A percentile compares a stretch with the other conserved stretches of the same genome.
Evolutionary conservation across 75 land plant genomes (phyloP).

Genomic region (Adiantum capillusveneris): DNA sequence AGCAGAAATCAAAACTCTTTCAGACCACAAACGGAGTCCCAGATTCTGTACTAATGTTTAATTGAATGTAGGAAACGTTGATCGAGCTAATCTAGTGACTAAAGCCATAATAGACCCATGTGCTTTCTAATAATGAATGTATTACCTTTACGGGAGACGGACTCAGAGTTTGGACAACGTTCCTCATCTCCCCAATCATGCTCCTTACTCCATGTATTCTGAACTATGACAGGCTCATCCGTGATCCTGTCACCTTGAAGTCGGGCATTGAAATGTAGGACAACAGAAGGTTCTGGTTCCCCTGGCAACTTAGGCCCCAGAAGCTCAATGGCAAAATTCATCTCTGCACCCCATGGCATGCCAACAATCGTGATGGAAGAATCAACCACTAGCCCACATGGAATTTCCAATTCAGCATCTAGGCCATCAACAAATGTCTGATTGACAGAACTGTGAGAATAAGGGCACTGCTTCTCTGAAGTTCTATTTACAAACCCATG

Average conservation of each 20-base stretch:
- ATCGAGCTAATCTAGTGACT: no score
- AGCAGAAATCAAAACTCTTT: neutral
- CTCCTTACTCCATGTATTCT: constrained; percentile 79
- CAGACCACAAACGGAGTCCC: no score
- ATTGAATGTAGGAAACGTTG: no score
- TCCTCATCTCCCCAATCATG: constrained; percentile 88
- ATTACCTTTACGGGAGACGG: constrained; percentile 45
- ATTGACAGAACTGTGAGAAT: constrained; percentile 59
- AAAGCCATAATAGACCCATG: neutral
- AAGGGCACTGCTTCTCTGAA: constrained; percentile 73
- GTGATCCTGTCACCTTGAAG: constrained; percentile 79
- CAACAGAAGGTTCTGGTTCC: constrained; percentile 74
- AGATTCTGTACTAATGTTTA: no score
- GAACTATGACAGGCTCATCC: constrained; percentile 82
- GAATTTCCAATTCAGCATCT: constrained; percentile 41
- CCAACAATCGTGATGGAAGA: constrained; percentile 87
- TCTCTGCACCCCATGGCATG: constrained; percentile 59
- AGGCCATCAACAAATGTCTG: constrained; percentile 21
- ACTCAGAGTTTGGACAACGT: constrained; percentile 64
- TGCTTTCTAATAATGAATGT: neutral
- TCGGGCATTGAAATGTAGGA: constrained; percentile 85
- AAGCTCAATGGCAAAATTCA: constrained; percentile 70
- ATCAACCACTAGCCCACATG: constrained; percentile 87
- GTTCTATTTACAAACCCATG: constrained; percentile 10
- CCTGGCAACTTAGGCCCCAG: constrained; percentile 55